Evolutionary conservation across 164 flowering plant species (phyloP), one percentile per base, ranked within the genome.

Genomic region (Echeveria elegans): DNA sequence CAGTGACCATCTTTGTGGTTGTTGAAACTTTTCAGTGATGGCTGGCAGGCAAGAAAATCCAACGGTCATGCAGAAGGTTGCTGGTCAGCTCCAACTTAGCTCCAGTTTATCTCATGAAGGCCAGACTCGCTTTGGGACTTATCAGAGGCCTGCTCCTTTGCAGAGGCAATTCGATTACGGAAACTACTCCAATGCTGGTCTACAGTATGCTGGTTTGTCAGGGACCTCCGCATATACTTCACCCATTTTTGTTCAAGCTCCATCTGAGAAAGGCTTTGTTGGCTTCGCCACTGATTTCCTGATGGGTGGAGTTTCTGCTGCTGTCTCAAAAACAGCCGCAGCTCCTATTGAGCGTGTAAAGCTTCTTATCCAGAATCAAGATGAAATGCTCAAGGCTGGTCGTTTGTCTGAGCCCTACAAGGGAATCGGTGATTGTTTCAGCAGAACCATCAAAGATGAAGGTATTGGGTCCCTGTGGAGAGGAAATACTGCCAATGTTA

Each of bases 401-500:
- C n/a, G n/a, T n/a, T n/a, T n/a, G n/a, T n/a, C n/a, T n/a, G n/a
- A n/a, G n/a, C n/a, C n/a, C n/a, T n/a, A n/a, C n/a, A n/a, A n/a
- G n/a, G n/a, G n/a, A n/a, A n/a, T n/a, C n/a, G n/a, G n/a, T n/a
- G n/a, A n/a, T n/a, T n/a, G n/a, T n/a, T n/a, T n/a, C n/a, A n/a
- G n/a, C n/a, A n/a, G n/a, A n/a, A n/a, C n/a, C n/a, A n/a, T n/a
- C n/a, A n/a, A n/a, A n/a, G n/a, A 18, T 6, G 96, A 89, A 74
- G 96, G 96, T 1, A 1, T 82, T 48, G 65, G 10, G 6, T 72
- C 96, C 14, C 65, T 87, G 72, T 89, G 96, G 96, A 89, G 96
- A 77, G 89, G 92, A 40, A 89, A 89, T 81, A 87, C 92, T 18
- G 88, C 96, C 63, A 89, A 92, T 68, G n/a, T n/a, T n/a, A n/a